Evolutionary conservation across 1,284 basidiomycete genomes (phyloP), one percentile per base, ranked within the genome.

Genomic region (Filobasidium uniguttulatum): DNA sequence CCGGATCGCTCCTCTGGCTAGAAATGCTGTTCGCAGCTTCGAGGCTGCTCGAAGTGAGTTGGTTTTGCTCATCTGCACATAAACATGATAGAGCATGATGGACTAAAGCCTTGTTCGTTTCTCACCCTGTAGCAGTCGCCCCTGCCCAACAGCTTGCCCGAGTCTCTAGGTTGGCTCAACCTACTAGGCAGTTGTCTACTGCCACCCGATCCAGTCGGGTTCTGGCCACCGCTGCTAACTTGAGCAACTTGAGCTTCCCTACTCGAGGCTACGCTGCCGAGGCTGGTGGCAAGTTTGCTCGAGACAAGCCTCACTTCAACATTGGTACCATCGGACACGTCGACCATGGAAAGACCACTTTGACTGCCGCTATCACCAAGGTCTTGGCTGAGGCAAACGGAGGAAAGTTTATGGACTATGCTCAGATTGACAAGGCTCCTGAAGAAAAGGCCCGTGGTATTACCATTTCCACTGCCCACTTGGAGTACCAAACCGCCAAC

Each of bases 391-490:
- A 82, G 54, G 82, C 84, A 59, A 85, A 83, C 49, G 70, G 69
- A 49, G 91, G 89, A 58, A 89, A 83, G 69, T 98, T 99, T 72
- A 85, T 94, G 59, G 93, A 93, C 77, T 99, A 99, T 74, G 80
- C 79, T 49, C 82, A 90, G 71, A 99, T 99, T 65, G 94, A 99
- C 83, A 96, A 90, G 76, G 94, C 94, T n/a, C 94, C 94, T 9
- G 94, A 99, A 38, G 94, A 99, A 75, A 94, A 91, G 73, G 93
- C 93, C 53, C 87, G 94, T 72, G 94, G 94, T 75, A 98, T 99
- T 72, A 99, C 94, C 59, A 99, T 99, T 67, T 72, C 73, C 50
- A 77, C 76, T 35, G 75, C 76, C 47, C 94, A 99, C 70, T 90
- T 99, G 69, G 94, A 99, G 71, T 99, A 99, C 71, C 90, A 98